Evolutionary conservation across 805 yeast species (phyloP).

Genomic region (Ogataea nitratoaversa): DNA sequence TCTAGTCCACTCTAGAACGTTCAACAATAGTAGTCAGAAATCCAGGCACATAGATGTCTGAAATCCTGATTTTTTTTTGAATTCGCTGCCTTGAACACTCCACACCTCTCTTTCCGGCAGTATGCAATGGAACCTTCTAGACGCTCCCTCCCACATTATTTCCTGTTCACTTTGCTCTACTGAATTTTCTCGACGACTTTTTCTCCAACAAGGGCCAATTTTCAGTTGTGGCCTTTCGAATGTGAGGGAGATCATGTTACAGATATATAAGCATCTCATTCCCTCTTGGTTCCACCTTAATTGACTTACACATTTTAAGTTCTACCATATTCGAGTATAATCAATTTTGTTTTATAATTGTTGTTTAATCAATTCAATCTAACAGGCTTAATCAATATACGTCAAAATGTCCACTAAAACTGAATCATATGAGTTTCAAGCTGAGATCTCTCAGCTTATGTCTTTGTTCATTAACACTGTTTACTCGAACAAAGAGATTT

Average conservation of each 20-base stretch:
- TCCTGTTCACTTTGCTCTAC: background rate
- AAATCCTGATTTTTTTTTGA: background rate
- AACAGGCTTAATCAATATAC: too few relatives aligned
- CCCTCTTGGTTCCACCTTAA: too few relatives aligned
- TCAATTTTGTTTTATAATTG: too few relatives aligned
- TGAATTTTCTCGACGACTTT: background rate
- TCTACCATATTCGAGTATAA: too few relatives aligned
- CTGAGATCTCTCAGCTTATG: slow-evolving; percentile 99
- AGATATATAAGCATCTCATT: background rate
- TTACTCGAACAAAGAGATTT: slow-evolving; percentile 98
- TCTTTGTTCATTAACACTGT: slow-evolving; percentile 99
- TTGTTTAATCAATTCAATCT: too few relatives aligned
- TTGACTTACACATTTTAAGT: too few relatives aligned
- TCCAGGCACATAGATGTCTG: background rate
- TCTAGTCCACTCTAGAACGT: too few relatives aligned
- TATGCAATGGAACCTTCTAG: background rate
- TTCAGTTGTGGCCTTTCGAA: background rate
- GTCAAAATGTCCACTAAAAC: slow-evolving; percentile 34
- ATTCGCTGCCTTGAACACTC: too few relatives aligned
- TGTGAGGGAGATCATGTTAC: background rate
- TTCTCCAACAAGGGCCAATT: background rate
- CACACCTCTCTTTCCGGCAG: background rate
- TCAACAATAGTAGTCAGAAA: too few relatives aligned
- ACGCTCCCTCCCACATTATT: too few relatives aligned
- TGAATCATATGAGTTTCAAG: slow-evolving; percentile 96